Evolutionary conservation across 495 filamentous ascomycete genomes (phyloP).

Genomic region (Neurospora sp.): DNA sequence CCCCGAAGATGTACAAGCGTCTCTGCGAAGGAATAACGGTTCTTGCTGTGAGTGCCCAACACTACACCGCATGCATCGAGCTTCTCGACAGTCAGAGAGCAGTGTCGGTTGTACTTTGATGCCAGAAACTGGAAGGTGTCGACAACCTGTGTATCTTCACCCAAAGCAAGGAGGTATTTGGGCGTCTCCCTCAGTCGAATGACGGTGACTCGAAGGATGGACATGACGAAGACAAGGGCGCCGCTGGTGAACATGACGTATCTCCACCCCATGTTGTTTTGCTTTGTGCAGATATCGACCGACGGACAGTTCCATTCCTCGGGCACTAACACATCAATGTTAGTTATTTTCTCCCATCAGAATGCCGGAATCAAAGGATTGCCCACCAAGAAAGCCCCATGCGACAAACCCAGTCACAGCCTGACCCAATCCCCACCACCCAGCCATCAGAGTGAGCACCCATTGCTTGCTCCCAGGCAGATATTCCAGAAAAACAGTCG

Average conservation of each 20-base stretch:
- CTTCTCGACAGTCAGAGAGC: slow-evolving; percentile 50
- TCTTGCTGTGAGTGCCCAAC: slow-evolving; percentile 27
- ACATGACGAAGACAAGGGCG: slow-evolving; percentile 56
- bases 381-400: slow-evolving; percentile 62
- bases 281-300: slow-evolving; percentile 45
- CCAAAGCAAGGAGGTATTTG: slow-evolving; percentile 57
- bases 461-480: slow-evolving; percentile 67
- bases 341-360: background rate
- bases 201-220: slow-evolving; percentile 53
- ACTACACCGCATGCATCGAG: slow-evolving; percentile 44
- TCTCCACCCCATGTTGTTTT: slow-evolving; percentile 72
- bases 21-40: slow-evolving; percentile 39
- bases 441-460: slow-evolving; percentile 61
- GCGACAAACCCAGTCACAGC: slow-evolving; percentile 62
- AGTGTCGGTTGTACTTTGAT: slow-evolving; percentile 49
- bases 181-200: slow-evolving; percentile 61
- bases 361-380: background rate
- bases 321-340: slow-evolving; percentile 20
- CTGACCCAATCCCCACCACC: slow-evolving; percentile 72
- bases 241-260: slow-evolving; percentile 61
- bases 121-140: slow-evolving; percentile 52
- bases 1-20: slow-evolving; percentile 48
- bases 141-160: slow-evolving; percentile 52
- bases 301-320: slow-evolving; percentile 46
- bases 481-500: slow-evolving; percentile 71